Evolutionary conservation across 768 basidiomycete species (phyloP).

Genomic region (Russula foetens): DNA sequence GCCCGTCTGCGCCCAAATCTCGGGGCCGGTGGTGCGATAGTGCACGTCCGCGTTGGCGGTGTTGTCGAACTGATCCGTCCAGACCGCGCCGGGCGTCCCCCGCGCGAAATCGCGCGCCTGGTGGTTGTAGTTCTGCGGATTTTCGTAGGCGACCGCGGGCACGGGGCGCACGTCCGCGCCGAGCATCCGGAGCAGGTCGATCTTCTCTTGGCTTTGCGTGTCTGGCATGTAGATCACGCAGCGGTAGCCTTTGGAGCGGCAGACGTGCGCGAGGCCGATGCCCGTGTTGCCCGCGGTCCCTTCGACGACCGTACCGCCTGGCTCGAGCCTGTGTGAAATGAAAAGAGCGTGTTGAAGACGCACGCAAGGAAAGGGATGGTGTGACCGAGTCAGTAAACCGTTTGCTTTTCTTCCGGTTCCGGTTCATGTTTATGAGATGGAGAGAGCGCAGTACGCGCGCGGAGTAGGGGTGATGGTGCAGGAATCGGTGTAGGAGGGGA

Average conservation of each 20-base stretch:
- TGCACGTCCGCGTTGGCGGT: slow-evolving; percentile 84
- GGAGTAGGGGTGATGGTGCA: no score
- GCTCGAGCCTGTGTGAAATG: slow-evolving; percentile 48
- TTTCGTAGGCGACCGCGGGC: slow-evolving; percentile 92
- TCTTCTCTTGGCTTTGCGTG: slow-evolving; percentile 97
- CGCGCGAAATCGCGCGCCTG: slow-evolving; percentile 87
- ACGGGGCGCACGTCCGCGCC: slow-evolving; percentile 96
- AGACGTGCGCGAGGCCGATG: slow-evolving; percentile 92
- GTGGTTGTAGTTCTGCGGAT: slow-evolving; percentile 96
- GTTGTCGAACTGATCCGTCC: slow-evolving; percentile 99
- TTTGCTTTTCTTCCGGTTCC: no score
- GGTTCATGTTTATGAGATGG: no score
- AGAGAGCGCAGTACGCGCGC: no score
- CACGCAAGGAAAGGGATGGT: no score
- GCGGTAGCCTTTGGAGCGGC: slow-evolving; percentile 85
- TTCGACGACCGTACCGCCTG: slow-evolving; percentile 96
- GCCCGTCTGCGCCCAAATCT: slow-evolving; percentile 87
- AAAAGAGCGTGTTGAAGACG: no score
- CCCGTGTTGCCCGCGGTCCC: slow-evolving; percentile 99
- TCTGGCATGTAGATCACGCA: slow-evolving; percentile 99
- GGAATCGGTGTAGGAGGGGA: no score
- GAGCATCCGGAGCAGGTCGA: slow-evolving; percentile 93
- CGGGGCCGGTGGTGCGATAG: slow-evolving; percentile 87
- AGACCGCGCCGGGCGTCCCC: slow-evolving; percentile 69
- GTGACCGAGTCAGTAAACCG: no score